Base-by-base conservation (phyloP, 1,284 basidiomycete genomes). In the Waitea zeae region DNA sequence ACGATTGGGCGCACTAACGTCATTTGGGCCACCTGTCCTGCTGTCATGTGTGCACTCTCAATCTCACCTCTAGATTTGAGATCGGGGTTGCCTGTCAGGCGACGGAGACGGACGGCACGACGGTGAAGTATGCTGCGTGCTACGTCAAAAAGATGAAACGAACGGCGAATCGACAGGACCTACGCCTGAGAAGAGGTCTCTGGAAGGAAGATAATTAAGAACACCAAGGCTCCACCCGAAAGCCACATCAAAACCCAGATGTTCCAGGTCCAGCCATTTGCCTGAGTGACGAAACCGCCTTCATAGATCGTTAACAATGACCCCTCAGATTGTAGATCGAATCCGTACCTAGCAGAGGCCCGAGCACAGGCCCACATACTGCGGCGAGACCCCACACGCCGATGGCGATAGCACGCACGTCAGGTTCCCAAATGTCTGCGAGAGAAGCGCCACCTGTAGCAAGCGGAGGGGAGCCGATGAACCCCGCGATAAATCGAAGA, bases 401-500 rank as follows among this genome's bases (percentile, higher is more conserved):
- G 38, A 78, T 57, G 0, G 70, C 70, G 27, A 67, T 61, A 4
- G 70, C 68, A 7, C 71, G 56, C 17, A 59, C 59, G 37, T 66
- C 63, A 5, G 57, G 53, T 35, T 62, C 62, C 63, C 67, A 75
- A 34, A 56, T 47, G 37, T 56, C 54, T 3, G 61, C 59, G 11
- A 72, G 33, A 11, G 39, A 43, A 7, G 47, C 48, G 17, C 48
- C 47, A 12, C 53, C 53, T 3, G 53, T 57, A 1, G 55, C 54
- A 4, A 57, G 48, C 3, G 48, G 43, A 6, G 55, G 52, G 18
- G 53, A 53, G 20, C 56, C 58, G 33, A 74, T 69, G 20, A 61
- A 64, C 0, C 75, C 75, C 1, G 68, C 61, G 7, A 79, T 49
- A 53, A 79, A 75, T 5, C 75, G 64, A 54, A 78, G 70, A 22